Evolutionary conservation across 2,329 filamentous ascomycete genomes (phyloP), one percentile per base, ranked within the genome.

Genomic region (Cryphonectria naterciae): DNA sequence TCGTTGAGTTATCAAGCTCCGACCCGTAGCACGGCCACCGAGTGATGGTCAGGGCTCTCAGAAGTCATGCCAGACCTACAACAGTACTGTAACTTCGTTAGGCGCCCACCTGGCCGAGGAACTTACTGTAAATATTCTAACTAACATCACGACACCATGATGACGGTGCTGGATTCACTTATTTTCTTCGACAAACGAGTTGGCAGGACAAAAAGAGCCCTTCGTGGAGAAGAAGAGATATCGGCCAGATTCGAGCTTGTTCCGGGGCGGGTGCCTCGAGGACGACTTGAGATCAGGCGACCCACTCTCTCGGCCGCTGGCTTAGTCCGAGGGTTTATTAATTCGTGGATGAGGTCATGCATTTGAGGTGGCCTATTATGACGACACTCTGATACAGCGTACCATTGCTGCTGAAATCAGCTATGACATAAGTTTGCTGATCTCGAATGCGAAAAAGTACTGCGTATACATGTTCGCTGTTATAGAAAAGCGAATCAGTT

Each of bases 331-430:
- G 19, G 46, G 8, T 19, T 49, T 19, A 8, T 3, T 49, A 7
- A 49, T 39, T 39, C 37, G 37, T 25, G 49, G 22, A 68, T 68
- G 66, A 68, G 66, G 66, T 62, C 66, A 68, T 68, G 37, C 13
- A 52, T 25, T 15, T 17, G n/a, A 22, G 7, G 4, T 25, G 28
- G 37, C n/a, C 22, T 39, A 43, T 35, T 49, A 62, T 68, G 56
- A 68, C 66, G 66, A 61, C 56, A 68, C 56, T 25, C 41, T 66
- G 64, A 66, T 66, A 11, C 25, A 8, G 39, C 28, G 43, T 32
- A 52, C 6, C 46, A 49, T 6, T 35, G 17, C 25, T 43, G 25
- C 22, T 6, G 39, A 22, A 32, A 32, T 19, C 35, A 67, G 10
- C 13, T 49, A 49, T 68, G 65, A 68, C 65, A 68, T 68, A 56